These are phyloP conservation scores for Sporothrix inflata DNA, from an alignment of 2,329 filamentous ascomycete genomes.

Conservation along the genomic window DNA sequence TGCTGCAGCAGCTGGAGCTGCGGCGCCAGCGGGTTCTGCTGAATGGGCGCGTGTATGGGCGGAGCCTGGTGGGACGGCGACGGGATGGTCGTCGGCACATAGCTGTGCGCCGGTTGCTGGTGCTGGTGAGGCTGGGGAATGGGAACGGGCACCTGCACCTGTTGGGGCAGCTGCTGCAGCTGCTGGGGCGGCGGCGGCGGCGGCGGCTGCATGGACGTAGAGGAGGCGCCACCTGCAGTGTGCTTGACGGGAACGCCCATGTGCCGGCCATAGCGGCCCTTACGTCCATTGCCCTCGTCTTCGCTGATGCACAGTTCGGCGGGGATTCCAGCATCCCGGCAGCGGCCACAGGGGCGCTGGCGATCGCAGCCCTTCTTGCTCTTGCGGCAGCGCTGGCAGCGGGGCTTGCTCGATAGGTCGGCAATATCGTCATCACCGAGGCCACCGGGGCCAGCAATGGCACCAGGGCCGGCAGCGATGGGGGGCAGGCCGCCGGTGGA, in stretches of 20 bases:
- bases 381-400: conserved; percentile 97
- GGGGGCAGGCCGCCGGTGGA: conserved; percentile 54
- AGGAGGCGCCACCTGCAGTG: conserved; percentile 18
- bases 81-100: conserved; percentile 22
- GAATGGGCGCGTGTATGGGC: conserved; percentile 1
- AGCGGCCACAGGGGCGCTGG: conserved; percentile 90
- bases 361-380: conserved; percentile 99
- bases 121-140: conserved; percentile 9
- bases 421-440: conserved; percentile 84
- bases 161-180: background rate
- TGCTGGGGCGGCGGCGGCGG: conserved; percentile 40
- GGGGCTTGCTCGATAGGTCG: conserved; percentile 91
- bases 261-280: conserved; percentile 82
- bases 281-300: conserved; percentile 95
- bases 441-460: conserved; percentile 37
- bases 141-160: background rate
- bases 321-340: conserved; percentile 92
- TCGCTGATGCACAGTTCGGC: conserved; percentile 95
- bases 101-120: conserved; percentile 11
- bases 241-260: conserved; percentile 69
- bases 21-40: conserved; percentile 33
- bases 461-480: background rate
- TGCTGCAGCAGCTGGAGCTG: conserved; percentile 32
- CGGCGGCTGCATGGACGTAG: conserved; percentile 32
- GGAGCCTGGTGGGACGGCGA: conserved; percentile 26